Percentiles rank a stretch among this genome's conserved stretches.
Evolutionary conservation across 2,329 filamentous ascomycete genomes (phyloP).

Genomic region (Hymenoscyphus scutula): DNA sequence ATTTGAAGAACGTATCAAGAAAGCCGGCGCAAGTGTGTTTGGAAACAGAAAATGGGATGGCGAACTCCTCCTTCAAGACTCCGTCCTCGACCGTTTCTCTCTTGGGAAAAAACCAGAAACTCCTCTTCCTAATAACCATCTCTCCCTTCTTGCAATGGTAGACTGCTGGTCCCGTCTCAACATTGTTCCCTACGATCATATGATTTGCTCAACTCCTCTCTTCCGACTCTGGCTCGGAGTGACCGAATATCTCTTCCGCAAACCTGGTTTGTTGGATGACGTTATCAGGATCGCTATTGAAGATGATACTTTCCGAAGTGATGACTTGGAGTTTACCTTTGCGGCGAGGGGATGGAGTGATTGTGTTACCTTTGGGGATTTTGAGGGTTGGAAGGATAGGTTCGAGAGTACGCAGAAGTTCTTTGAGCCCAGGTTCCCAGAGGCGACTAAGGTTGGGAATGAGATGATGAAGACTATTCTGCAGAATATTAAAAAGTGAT

Average conservation of each 20-base stretch:
- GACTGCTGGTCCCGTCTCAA: slow-evolving; percentile 95
- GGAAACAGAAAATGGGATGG: slow-evolving; percentile 53
- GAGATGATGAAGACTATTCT: slow-evolving; percentile 97
- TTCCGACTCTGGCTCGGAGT: slow-evolving; percentile 96
- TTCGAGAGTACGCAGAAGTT: slow-evolving; percentile 89
- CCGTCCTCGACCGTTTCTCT: slow-evolving; percentile 84
- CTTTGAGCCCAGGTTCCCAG: slow-evolving; percentile 85
- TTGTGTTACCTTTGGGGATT: slow-evolving; percentile 86
- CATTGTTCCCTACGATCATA: slow-evolving; percentile 97
- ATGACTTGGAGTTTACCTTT: slow-evolving; percentile 97
- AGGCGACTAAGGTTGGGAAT: slow-evolving; percentile 84
- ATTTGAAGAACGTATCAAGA: slow-evolving; percentile 71
- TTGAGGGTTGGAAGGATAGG: slow-evolving; percentile 86
- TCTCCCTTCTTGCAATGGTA: slow-evolving; percentile 92
- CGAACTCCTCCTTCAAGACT: slow-evolving; percentile 69
- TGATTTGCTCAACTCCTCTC: slow-evolving; percentile 97
- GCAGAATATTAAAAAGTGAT: slow-evolving; percentile 61
- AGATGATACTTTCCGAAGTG: slow-evolving; percentile 88
- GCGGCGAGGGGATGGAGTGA: slow-evolving; percentile 95
- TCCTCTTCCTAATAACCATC: slow-evolving; percentile 84
- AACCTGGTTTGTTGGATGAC: slow-evolving; percentile 75
- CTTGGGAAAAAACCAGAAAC: slow-evolving; percentile 61
- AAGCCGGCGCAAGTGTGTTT: slow-evolving; percentile 74
- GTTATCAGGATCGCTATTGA: slow-evolving; percentile 82
- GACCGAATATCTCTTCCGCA: slow-evolving; percentile 93